Base-by-base conservation (phyloP, 106 monocot genomes). In the Posidonia australis region DNA sequence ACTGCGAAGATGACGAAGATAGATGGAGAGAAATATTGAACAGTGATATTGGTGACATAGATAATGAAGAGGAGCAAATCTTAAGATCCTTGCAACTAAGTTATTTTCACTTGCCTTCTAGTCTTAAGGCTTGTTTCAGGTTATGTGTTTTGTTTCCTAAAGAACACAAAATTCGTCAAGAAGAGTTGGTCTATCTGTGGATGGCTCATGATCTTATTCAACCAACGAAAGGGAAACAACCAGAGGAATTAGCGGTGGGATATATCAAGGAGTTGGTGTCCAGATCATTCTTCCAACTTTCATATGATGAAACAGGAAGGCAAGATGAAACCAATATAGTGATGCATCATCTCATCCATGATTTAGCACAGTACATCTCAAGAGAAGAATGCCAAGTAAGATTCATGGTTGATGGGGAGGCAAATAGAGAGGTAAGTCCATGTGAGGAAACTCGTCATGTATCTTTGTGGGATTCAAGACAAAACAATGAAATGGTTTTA, bases 271-370 rank as follows among this genome's bases (percentile, higher is more conserved):
- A 65, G 6, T 64, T 82, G 32, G 1, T 25, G 21, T 7, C 26
- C 10, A 74, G 74, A n/a, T 66, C 42, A 10, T 63, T 82, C 23
- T 74, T 82, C 9, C 54, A 54, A 54, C 24, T 24, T 22, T 0
- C 10, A 54, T 22, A 7, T 9, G 54, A 54, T n/a, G 10, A n/a
- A 22, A 54, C 54, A 54, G 6, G 6, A 54, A 21, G 23, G 24
- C 1, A 36, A 53, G 14, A 47, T 3, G 45, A 6, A 16, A 18
- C 25, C 2, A 3, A 55, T 24, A 4, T 54, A 31, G 24, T 60
- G 14, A 71, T 78, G 63, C 77, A 77, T 71, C 70, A 78, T 49
- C 47, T 74, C 23, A 58, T 82, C 17, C 74, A 71, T 70, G 81
- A 77, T 32, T 17, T 73, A 0, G 71, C 72, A 7, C 36, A 57